These are phyloP conservation scores for Sporothrix pallida DNA, from an alignment of 2,329 filamentous ascomycete species.

Conservation along the genomic window DNA sequence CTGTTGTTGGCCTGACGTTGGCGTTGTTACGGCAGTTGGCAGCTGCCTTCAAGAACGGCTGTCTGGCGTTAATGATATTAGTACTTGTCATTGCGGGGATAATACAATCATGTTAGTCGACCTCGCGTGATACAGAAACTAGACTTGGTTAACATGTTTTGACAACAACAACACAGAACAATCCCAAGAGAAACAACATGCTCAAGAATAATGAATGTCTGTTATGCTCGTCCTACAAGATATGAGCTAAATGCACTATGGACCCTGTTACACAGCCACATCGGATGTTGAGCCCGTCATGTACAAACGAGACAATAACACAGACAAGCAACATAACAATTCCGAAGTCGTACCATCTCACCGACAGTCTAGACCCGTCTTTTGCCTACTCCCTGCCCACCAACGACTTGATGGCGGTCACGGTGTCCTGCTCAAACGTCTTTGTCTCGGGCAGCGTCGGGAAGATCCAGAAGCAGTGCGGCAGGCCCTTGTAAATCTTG, in stretches of 20 bases:
- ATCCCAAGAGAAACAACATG: not conserved
- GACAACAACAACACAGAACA: not conserved
- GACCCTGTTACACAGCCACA: not conserved
- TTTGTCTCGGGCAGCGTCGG: slow-evolving; percentile 20
- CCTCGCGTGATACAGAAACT: not conserved
- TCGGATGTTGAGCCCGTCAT: not conserved
- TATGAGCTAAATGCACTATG: not conserved
- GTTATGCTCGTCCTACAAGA: not conserved
- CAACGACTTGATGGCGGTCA: not conserved
- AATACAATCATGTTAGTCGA: too few relatives aligned
- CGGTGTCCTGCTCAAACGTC: slow-evolving; percentile 11
- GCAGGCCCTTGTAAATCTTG: not conserved
- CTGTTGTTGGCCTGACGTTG: too few relatives aligned
- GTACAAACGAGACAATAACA: not conserved
- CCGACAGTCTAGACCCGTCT: too few relatives aligned
- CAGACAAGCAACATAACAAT: not conserved
- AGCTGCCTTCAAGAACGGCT: not conserved
- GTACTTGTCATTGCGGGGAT: not conserved
- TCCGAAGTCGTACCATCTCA: not conserved
- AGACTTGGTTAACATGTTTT: not conserved
- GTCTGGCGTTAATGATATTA: not conserved
- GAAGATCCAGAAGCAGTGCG: slow-evolving; percentile 31
- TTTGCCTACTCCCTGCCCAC: not conserved
- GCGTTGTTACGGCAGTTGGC: not conserved
- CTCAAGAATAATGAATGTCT: not conserved